These are phyloP conservation scores for Vitis cinerea DNA, from an alignment of 164 flowering plant species.

Conservation along the genomic window DNA sequence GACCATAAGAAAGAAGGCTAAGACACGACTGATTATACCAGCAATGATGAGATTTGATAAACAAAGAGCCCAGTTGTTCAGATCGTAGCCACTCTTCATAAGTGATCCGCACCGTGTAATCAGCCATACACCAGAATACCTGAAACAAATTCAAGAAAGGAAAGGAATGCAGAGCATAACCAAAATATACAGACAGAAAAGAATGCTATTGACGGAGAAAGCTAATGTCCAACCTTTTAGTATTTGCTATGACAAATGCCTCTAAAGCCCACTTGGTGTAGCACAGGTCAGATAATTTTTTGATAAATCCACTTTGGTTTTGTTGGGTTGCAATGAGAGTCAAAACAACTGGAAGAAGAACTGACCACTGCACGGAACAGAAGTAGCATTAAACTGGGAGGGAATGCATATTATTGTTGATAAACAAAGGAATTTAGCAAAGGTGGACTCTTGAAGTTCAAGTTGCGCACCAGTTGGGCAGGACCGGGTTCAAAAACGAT, in stretches of 20 bases:
- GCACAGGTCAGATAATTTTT: conserved; percentile 47
- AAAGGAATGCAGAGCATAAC: background rate
- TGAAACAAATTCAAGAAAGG: conserved; percentile 16
- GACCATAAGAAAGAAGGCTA: conserved; percentile 47
- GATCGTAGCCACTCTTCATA: conserved; percentile 32
- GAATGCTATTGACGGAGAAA: background rate
- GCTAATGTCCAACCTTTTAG: conserved; percentile 58
- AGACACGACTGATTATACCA: conserved; percentile 39
- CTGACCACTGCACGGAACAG: conserved; percentile 76
- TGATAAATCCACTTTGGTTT: conserved; percentile 19
- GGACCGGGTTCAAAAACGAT: conserved; percentile 74
- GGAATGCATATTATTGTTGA: background rate
- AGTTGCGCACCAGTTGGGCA: conserved; percentile 79
- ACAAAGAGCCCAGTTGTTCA: conserved; percentile 39
- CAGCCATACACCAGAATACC: conserved; percentile 72
- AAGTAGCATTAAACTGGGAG: background rate
- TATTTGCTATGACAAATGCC: conserved; percentile 89
- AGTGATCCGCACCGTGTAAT: conserved; percentile 61
- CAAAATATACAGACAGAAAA: background rate
- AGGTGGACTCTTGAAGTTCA: background rate
- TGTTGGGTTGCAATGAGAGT: conserved; percentile 81
- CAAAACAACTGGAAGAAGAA: conserved; percentile 92
- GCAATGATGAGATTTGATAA: conserved; percentile 29
- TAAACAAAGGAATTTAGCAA: too few species aligned
- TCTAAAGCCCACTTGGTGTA: conserved; percentile 92